A percentile compares a stretch with the other conserved stretches of the same genome.
phyloP scores from a whole-genome alignment of 1,284 basidiomycete species.

The Pisolithus thermaeus region DNA sequence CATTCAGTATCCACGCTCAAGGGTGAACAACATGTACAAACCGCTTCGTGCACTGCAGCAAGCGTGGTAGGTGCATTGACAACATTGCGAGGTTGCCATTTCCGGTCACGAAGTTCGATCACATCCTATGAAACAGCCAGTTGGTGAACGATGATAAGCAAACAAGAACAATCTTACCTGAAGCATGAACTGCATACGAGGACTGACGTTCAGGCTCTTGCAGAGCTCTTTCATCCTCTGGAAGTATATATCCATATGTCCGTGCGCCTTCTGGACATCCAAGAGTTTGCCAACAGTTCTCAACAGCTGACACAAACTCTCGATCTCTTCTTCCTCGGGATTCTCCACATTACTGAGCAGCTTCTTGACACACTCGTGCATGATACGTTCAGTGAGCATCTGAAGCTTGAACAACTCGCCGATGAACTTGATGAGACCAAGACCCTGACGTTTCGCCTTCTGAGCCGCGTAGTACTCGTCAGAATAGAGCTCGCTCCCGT shows the following conservation, averaged over 20 bases:
- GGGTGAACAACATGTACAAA: too few species aligned
- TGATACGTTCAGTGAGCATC: conserved; percentile 92
- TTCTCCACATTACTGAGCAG: conserved; percentile 88
- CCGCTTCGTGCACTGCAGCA: conserved; percentile 70
- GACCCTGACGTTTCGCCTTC: conserved; percentile 95
- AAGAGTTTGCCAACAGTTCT: conserved; percentile 83
- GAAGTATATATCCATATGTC: conserved; percentile 92
- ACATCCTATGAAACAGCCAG: conserved; percentile 55
- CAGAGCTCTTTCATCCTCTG: conserved; percentile 79
- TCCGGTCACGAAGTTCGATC: conserved; percentile 80
- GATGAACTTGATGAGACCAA: conserved; percentile 96
- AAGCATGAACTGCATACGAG: conserved; percentile 94
- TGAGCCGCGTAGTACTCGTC: conserved; percentile 97
- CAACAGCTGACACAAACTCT: conserved; percentile 90
- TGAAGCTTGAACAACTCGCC: conserved; percentile 96
- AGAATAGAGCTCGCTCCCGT: conserved; percentile 73
- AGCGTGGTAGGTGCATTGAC: conserved; percentile 84
- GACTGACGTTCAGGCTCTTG: conserved; percentile 69
- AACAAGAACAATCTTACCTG: conserved; percentile 45
- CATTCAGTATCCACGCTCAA: too few species aligned
- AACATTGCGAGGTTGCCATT: conserved; percentile 74
- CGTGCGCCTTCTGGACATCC: conserved; percentile 75
- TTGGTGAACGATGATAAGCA: conserved; percentile 8
- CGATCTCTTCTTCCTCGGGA: conserved; percentile 97
- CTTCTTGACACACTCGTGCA: conserved; percentile 96